Conservation (phyloP, 2,329 filamentous ascomycete genomes). For the Fusarium musae region DNA sequence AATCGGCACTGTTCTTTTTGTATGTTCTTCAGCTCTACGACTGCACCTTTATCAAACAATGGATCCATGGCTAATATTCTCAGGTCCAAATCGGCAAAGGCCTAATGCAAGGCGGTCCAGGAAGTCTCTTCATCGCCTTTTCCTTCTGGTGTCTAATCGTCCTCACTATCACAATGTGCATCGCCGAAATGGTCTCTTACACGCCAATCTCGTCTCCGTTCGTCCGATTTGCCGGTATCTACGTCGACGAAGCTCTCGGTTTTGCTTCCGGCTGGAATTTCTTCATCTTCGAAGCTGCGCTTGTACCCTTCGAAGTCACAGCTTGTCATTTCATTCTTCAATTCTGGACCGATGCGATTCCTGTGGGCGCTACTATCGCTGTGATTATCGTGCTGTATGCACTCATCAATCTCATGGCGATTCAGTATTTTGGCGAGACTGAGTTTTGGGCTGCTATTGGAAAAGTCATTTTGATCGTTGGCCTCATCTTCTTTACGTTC, state of each 20-base stretch:
- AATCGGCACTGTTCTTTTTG: constrained; percentile 70
- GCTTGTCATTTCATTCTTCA: constrained; percentile 72
- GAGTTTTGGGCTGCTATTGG: constrained; percentile 81
- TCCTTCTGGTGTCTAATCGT: constrained; percentile 71
- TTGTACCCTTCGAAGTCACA: constrained; percentile 75
- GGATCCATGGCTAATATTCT: background rate
- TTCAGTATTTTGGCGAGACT: constrained; percentile 79
- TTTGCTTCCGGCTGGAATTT: constrained; percentile 81
- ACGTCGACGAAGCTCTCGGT: constrained; percentile 79
- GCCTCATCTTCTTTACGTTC: constrained; percentile 80
- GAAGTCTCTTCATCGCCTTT: constrained; percentile 68
- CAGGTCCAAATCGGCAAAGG: constrained; percentile 67
- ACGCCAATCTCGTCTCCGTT: constrained; percentile 82
- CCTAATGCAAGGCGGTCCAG: constrained; percentile 68
- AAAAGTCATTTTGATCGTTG: constrained; percentile 77
- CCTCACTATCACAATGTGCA: constrained; percentile 67
- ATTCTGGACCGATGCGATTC: constrained; percentile 71
- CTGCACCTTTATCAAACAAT: background rate
- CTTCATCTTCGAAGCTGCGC: constrained; percentile 74
- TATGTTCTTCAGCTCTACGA: constrained; percentile 39
- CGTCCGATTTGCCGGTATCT: constrained; percentile 80
- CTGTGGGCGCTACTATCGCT: constrained; percentile 69
- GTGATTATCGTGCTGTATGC: constrained; percentile 60
- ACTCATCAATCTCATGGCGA: constrained; percentile 76
- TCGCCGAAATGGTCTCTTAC: constrained; percentile 82